Percentiles rank a stretch among this genome's conserved stretches.
These are phyloP conservation scores for Cryomyces antarcticus DNA, from an alignment of 495 filamentous ascomycete species.

Conservation along the genomic window DNA sequence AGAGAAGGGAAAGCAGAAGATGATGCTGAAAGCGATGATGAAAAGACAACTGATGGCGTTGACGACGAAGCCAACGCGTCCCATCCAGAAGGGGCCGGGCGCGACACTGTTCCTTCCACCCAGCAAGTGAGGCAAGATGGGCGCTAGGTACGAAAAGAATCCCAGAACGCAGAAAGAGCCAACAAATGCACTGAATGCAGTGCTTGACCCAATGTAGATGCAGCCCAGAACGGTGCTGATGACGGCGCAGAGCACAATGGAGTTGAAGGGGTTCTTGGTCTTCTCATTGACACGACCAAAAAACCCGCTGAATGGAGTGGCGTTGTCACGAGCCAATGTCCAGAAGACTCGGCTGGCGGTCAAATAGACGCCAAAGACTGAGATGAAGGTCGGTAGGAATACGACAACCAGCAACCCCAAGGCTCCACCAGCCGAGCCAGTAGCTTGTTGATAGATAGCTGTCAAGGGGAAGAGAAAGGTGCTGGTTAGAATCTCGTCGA, in stretches of 20 bases:
- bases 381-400: constrained; percentile 39
- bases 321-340: constrained; percentile 58
- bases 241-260: constrained; percentile 40
- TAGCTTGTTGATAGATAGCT: constrained; percentile 61
- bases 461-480: constrained; percentile 47
- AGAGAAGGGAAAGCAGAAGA: constrained; percentile 44
- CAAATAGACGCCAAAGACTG: constrained; percentile 44
- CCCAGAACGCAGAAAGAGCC: constrained; percentile 57
- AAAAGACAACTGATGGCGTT: constrained; percentile 38
- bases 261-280: constrained; percentile 44
- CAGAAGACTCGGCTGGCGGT: constrained; percentile 60
- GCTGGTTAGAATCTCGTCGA: constrained; percentile 32
- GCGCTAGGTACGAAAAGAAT: constrained; percentile 49
- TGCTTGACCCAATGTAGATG: constrained; percentile 50
- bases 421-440: constrained; percentile 32
- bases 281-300: constrained; percentile 27
- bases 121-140: constrained; percentile 53
- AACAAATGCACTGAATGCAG: constrained; percentile 58
- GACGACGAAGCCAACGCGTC: constrained; percentile 31
- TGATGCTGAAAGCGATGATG: constrained; percentile 45
- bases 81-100: constrained; percentile 48
- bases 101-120: constrained; percentile 41
- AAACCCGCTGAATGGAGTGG: constrained; percentile 27
- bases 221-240: constrained; percentile 45
- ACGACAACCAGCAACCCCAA: constrained; percentile 49